phyloP scores from a whole-genome alignment of 306 rosid genomes.

The Trifolium repens region DNA sequence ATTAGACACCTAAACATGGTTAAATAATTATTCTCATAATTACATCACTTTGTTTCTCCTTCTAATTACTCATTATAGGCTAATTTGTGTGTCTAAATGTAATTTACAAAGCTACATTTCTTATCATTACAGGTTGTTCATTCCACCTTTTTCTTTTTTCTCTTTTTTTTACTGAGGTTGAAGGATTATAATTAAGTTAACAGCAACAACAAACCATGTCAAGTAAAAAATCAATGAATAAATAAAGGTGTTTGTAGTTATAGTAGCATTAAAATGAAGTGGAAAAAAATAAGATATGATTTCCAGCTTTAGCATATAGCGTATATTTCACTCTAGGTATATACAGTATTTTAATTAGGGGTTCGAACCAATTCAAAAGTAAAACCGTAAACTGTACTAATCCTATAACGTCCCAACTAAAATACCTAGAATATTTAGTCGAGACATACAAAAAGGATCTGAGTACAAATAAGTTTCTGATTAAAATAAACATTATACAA shows the following conservation, averaged over 20 bases:
- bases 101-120: conserved; percentile 45
- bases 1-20: conserved; percentile 28
- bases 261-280: conserved; percentile 32
- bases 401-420: too few species aligned
- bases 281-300: conserved; percentile 10
- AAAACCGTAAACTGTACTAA: too few species aligned
- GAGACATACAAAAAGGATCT: too few species aligned
- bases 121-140: conserved; percentile 42
- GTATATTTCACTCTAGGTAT: conserved; percentile 39
- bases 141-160: conserved; percentile 40
- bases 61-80: neutral
- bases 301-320: conserved; percentile 40
- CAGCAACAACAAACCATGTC: neutral
- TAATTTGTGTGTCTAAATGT: conserved; percentile 33
- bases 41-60: conserved; percentile 44
- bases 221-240: conserved; percentile 21
- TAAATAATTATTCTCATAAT: conserved; percentile 45
- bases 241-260: conserved; percentile 40
- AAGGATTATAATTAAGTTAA: too few species aligned
- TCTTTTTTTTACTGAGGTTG: neutral
- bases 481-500: too few species aligned
- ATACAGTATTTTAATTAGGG: neutral
- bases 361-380: too few species aligned
- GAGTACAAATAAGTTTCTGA: too few species aligned
- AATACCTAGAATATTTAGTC: too few species aligned